Percentiles rank a stretch among this genome's conserved stretches.
Evolutionary conservation across 768 basidiomycete genomes (phyloP).

Genomic region (Crucibulum laeve): DNA sequence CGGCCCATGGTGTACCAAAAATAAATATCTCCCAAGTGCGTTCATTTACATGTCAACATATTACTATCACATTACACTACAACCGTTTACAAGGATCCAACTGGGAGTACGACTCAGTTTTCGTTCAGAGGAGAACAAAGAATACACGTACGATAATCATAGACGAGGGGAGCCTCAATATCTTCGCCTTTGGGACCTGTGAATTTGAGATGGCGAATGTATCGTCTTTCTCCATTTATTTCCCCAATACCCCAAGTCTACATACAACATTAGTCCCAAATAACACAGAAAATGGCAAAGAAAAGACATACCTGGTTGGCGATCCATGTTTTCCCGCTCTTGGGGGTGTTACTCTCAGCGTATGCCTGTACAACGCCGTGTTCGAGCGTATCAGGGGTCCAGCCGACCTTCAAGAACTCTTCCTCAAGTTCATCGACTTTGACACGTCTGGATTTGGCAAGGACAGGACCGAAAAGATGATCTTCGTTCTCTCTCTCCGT

Average conservation of each 20-base stretch:
- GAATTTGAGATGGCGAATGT: slow-evolving; percentile 59
- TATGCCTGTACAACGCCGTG: slow-evolving; percentile 41
- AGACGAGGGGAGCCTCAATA: slow-evolving; percentile 53
- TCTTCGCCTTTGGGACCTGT: slow-evolving; percentile 55
- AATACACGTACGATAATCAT: slow-evolving; percentile 70
- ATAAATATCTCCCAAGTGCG: too few relatives aligned
- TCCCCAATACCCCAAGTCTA: slow-evolving; percentile 64
- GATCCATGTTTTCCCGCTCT: slow-evolving; percentile 59
- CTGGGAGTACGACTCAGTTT: neutral
- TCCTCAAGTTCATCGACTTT: slow-evolving; percentile 42
- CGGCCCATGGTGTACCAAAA: too few relatives aligned
- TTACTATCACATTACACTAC: too few relatives aligned
- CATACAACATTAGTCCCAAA: neutral
- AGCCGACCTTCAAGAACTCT: slow-evolving; percentile 35
- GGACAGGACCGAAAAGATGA: slow-evolving; percentile 55
- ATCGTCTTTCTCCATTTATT: slow-evolving; percentile 54
- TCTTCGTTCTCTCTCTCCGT: slow-evolving; percentile 48
- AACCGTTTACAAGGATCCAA: neutral
- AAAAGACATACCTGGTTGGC: slow-evolving; percentile 49
- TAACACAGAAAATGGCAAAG: neutral
- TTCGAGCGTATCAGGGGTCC: slow-evolving; percentile 36
- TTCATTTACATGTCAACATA: too few relatives aligned
- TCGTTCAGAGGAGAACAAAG: neutral
- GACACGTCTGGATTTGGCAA: slow-evolving; percentile 50
- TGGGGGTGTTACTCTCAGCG: slow-evolving; percentile 57